These are phyloP conservation scores for Solanum clarkiae DNA, from an alignment of 257 asterid genomes.

Conservation along the genomic window DNA sequence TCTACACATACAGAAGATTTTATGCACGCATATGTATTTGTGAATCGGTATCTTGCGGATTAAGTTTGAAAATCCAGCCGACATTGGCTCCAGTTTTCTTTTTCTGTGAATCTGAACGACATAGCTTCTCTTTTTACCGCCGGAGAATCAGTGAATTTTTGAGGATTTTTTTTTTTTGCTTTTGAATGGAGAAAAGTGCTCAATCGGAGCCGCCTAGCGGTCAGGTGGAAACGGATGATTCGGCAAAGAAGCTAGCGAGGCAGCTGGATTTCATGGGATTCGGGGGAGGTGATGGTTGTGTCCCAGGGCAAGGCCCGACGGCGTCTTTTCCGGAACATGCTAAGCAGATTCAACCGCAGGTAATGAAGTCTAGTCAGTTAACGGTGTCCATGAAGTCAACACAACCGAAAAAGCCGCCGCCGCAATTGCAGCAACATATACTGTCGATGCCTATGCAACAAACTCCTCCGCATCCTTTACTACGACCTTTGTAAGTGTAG, in stretches of 20 bases:
- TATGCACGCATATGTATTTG: not conserved
- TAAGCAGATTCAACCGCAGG: constrained; percentile 17
- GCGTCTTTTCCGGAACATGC: constrained; percentile 12
- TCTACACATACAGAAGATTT: not conserved
- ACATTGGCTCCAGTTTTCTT: no score
- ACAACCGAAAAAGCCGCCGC: constrained; percentile 11
- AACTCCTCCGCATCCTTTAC: constrained; percentile 41
- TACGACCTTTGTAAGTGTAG: constrained; percentile 54
- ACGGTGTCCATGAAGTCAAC: constrained; percentile 2
- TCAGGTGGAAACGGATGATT: constrained; percentile 23
- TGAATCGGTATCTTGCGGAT: not conserved
- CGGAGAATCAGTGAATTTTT: not conserved
- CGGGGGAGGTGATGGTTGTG: not conserved
- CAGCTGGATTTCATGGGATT: constrained; percentile 85
- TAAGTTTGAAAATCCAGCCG: no score
- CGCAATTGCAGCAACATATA: constrained; percentile 11
- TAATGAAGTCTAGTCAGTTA: not conserved
- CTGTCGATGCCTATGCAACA: constrained; percentile 38
- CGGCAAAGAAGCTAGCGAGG: constrained; percentile 81
- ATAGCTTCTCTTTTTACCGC: not conserved
- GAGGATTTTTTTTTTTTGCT: not conserved
- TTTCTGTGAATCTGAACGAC: not conserved
- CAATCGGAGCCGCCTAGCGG: constrained; percentile 36
- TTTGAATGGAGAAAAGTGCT: constrained; percentile 54
- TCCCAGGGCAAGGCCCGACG: not conserved